Evolutionary conservation across 768 basidiomycete species (phyloP), one percentile per base, ranked within the genome.

Genomic region (Collybia mongolica): DNA sequence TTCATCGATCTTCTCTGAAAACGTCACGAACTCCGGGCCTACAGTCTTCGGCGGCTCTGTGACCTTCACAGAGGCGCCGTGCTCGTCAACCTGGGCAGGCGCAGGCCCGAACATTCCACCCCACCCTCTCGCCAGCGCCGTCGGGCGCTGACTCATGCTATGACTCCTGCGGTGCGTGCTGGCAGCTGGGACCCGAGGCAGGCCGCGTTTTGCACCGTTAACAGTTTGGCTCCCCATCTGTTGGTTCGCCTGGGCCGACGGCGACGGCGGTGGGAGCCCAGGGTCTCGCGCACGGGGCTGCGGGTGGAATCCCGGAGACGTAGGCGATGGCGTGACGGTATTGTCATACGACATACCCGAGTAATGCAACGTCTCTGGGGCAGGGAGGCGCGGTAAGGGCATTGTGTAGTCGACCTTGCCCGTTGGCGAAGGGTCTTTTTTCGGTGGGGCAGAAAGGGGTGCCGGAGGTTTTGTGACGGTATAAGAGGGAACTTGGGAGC

Each of bases 121-220:
- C 80, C 83, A 81, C 2, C 81, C 79, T 39, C 81, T 74, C 17
- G 76, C 57, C 7, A 74, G 59, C 41, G 67, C 68, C 40, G 69
- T 72, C 40, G 88, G 90, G 17, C 89, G 70, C 62, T 91, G 88
- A 57, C 86, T 89, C 66, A 93, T 76, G 60, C 88, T 90, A 64
- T 93, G 91, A 53, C 88, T 92, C 47, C 90, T 75, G 46, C 86
- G 76, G 66, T 94, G 92, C 5, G 86, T 88, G 24, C 85, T 84
- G 3, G 84, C 86, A 6, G 87, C 82, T 2, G 91, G 90, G 1
- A 87, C 82, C 29, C 87, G 76, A 0, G 87, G 88, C 39, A 79
- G 43, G 39, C 51, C 63, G 8, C 59, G 57, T 44, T 60, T 54
- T 50, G 65, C 66, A 12, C 47, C 39, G 58, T 49, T 18, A 54